Percentiles rank a stretch among this genome's conserved stretches.
Evolutionary conservation across 2,329 filamentous ascomycete species (phyloP).

Genomic region (Helminthosporium solani): DNA sequence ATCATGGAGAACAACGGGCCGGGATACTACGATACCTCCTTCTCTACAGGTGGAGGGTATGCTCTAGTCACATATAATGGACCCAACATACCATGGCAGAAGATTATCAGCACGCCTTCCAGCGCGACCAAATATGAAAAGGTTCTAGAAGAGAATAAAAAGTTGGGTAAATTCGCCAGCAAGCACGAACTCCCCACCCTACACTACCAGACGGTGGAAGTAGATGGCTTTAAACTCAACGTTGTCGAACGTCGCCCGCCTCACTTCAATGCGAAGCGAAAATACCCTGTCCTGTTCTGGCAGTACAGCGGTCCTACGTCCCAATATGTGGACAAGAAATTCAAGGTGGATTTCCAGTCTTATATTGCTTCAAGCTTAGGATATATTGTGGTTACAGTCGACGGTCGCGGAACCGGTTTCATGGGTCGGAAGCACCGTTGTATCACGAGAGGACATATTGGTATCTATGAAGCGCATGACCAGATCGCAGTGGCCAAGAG

Average conservation of each 20-base stretch:
- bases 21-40: slow-evolving; percentile 79
- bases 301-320: slow-evolving; percentile 95
- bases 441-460: slow-evolving; percentile 78
- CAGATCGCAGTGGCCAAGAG: slow-evolving; percentile 88
- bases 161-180: slow-evolving; percentile 67
- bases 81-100: slow-evolving; percentile 86
- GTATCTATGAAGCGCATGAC: slow-evolving; percentile 80
- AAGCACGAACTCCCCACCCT: slow-evolving; percentile 80
- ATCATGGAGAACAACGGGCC: slow-evolving; percentile 72
- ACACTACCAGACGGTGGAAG: slow-evolving; percentile 79
- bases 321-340: slow-evolving; percentile 78
- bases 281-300: slow-evolving; percentile 92
- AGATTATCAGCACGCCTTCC: slow-evolving; percentile 79
- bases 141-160: slow-evolving; percentile 74
- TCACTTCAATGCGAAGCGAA: slow-evolving; percentile 78
- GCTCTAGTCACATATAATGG: slow-evolving; percentile 82
- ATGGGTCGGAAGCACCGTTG: slow-evolving; percentile 82
- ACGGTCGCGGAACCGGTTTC: slow-evolving; percentile 89
- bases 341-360: slow-evolving; percentile 83
- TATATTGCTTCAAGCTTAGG: slow-evolving; percentile 83
- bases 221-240: slow-evolving; percentile 73
- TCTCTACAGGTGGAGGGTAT: slow-evolving; percentile 80
- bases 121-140: slow-evolving; percentile 65
- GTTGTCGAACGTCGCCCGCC: slow-evolving; percentile 84
- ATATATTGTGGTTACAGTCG: slow-evolving; percentile 92